Conservation (phyloP, 345 rosid species). For the Eucalyptus marginata region DNA sequence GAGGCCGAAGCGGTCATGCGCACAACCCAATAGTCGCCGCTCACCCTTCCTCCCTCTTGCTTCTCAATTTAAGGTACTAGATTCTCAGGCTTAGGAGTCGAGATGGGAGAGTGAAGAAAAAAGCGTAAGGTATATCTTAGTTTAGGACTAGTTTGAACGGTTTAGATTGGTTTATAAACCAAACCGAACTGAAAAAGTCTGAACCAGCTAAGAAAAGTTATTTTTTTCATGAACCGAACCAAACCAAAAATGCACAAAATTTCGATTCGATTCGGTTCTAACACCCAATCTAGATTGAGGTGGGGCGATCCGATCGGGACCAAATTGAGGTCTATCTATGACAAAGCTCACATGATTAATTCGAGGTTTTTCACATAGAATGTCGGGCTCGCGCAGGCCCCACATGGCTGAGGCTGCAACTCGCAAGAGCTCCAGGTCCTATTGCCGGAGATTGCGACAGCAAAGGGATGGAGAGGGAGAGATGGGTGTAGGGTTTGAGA, state of each 20-base stretch:
- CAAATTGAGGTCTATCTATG: not conserved
- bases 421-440: not conserved
- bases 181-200: too few species aligned
- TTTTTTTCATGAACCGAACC: too few species aligned
- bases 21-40: too few species aligned
- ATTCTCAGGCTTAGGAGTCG: too few species aligned
- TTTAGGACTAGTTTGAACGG: rapidly evolving
- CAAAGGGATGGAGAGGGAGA: not conserved
- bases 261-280: rapidly evolving
- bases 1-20: too few species aligned
- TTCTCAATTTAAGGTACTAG: too few species aligned
- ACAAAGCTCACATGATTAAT: not conserved
- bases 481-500: not conserved
- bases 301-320: not conserved
- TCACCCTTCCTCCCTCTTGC: too few species aligned
- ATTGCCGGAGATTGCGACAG: not conserved
- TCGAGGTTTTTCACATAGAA: not conserved
- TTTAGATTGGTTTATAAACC: too few species aligned
- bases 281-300: not conserved
- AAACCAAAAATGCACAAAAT: too few species aligned
- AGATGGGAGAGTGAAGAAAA: too few species aligned
- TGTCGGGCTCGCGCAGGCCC: not conserved
- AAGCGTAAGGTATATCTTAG: too few species aligned
- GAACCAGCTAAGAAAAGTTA: too few species aligned
- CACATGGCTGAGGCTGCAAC: not conserved